These are phyloP conservation scores for Dissophora ornata DNA, from an alignment of 192 early-diverging fungal genomes.

Conservation along the genomic window DNA sequence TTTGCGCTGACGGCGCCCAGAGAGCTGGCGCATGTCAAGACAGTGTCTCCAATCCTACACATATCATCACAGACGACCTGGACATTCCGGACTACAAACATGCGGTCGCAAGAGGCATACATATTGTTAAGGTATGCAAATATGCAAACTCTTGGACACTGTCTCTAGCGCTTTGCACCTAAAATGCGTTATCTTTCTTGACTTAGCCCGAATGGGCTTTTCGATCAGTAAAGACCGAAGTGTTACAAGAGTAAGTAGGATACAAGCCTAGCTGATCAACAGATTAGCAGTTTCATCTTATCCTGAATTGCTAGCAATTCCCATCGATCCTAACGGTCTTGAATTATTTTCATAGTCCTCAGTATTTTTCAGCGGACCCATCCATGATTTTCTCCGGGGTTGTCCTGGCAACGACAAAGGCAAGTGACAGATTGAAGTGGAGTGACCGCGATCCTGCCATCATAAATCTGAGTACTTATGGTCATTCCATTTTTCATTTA, in stretches of 20 bases:
- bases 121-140: conserved; percentile 34
- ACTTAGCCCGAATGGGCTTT: conserved; percentile 30
- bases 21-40: background rate
- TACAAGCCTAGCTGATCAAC: background rate
- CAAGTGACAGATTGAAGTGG: background rate
- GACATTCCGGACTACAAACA: conserved; percentile 42
- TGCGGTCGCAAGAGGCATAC: conserved; percentile 34
- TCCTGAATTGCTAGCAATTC: too few relatives aligned
- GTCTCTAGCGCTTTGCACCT: too few relatives aligned
- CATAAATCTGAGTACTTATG: background rate
- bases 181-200: background rate
- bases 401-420: conserved; percentile 34
- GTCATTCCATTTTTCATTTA: background rate
- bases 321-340: background rate
- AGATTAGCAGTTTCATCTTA: background rate
- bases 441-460: background rate
- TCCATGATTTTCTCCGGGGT: conserved; percentile 45
- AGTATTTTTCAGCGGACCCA: conserved; percentile 35
- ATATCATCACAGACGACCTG: conserved; percentile 42
- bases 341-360: conserved; percentile 4
- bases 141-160: too few relatives aligned
- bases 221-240: conserved; percentile 1
- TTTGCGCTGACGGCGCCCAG: conserved; percentile 20
- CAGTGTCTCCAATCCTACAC: conserved; percentile 11
- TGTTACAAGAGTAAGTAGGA: conserved; percentile 19